Evolutionary conservation across 192 early-diverging fungal species (phyloP), one percentile per base, ranked within the genome.

Genomic region (Entophlyctis luteolus): DNA sequence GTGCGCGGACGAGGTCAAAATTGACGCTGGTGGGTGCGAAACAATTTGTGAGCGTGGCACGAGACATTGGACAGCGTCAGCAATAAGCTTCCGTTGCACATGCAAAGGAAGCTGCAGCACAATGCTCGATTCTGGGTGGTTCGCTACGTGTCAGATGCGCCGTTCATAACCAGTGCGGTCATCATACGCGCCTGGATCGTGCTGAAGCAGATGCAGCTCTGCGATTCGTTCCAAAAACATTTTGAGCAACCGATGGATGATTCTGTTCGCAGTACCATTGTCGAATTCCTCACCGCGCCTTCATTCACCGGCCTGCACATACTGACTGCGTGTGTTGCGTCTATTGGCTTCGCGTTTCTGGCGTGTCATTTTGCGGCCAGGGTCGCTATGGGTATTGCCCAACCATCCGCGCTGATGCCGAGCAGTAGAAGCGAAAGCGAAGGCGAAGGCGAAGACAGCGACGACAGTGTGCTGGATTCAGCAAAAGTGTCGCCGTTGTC

Each of bases 181-280:
- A 45, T 22, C 37, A 45, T 35, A 25, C 47, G 23, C 32, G 91
- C 90, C 87, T 72, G 86, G 74, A 74, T 87, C 79, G 71, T 86
- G 89, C 47, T 85, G 58, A 63, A 92, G 79, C 32, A 92, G 77
- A 20, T 77, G 75, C 32, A 92, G 81, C 65, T 89, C 78, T 34
- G 81, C 79, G 60, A 89, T 89, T 75, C 85, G 85, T 59, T 89
- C 84, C 55, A 91, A 71, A 79, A 91, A 90, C 90, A 91, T 91
- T 54, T 53, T 68, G 33, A 39, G 50, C 27, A 12, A 12, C n/a
- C n/a, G 10, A n/a, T 45, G 42, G 10, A n/a, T 10, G 42, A 12
- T 45, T 45, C n/a, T n/a, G n/a, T n/a, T n/a, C n/a, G n/a, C n/a
- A n/a, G 28, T 20, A 27, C 49, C 20, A 4, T 50, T 50, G 49